Conservation (phyloP, 2,329 filamentous ascomycete genomes). For the Xylariaceae sp. region DNA sequence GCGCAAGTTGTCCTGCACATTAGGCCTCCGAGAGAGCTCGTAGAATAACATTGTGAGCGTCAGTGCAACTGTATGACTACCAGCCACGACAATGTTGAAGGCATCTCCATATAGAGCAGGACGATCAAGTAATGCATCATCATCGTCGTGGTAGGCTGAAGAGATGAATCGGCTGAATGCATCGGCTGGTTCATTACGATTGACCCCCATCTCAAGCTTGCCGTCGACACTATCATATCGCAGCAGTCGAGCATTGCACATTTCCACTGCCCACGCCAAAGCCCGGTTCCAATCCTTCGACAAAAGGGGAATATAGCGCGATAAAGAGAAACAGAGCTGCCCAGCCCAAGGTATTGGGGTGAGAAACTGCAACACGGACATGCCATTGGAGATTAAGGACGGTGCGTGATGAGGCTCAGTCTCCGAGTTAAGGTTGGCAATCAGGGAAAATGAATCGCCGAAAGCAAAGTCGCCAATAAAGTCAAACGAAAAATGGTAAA, state of each 20-base stretch:
- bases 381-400: background rate
- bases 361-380: constrained; percentile 15
- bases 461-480: constrained; percentile 14
- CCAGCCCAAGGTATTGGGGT: constrained; percentile 14
- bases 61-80: constrained; percentile 7
- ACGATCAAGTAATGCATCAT: constrained; percentile 2
- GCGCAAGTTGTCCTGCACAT: constrained; percentile 1
- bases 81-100: constrained; percentile 10
- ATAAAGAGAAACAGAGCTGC: background rate
- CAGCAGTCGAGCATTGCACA: constrained; percentile 5
- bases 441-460: constrained; percentile 6
- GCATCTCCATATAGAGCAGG: constrained; percentile 11
- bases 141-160: background rate
- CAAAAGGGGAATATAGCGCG: constrained; percentile 8
- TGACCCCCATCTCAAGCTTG: too few relatives aligned
- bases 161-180: constrained; percentile 11
- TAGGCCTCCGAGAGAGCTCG: constrained; percentile 5
- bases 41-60: constrained; percentile 10
- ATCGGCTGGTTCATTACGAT: background rate
- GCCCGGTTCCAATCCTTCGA: constrained; percentile 8
- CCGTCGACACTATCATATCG: background rate
- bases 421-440: background rate
- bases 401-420: constrained; percentile 3
- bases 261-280: constrained; percentile 9
- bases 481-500: constrained; percentile 19